Evolutionary conservation across 306 rosid genomes (phyloP).

Genomic region (Coriaria nepalensis): DNA sequence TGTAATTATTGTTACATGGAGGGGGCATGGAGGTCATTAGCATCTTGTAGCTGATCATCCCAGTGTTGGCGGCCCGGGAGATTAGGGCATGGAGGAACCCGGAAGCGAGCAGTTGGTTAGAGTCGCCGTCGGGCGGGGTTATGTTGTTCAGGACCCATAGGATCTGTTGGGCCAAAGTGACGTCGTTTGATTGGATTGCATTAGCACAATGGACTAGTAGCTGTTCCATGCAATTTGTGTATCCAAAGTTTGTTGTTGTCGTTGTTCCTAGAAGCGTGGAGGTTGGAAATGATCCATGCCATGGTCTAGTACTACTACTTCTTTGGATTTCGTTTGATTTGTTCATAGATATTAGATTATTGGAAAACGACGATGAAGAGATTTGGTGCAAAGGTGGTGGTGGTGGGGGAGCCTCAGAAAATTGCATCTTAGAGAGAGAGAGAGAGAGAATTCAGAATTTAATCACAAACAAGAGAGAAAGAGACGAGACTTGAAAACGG

Average conservation of each 20-base stretch:
- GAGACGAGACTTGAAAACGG: constrained; percentile 48
- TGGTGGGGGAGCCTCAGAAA: constrained; percentile 26
- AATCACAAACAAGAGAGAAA: constrained; percentile 29
- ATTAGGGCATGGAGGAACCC: constrained; percentile 73
- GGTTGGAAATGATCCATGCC: constrained; percentile 58
- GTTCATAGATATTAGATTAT: constrained; percentile 41
- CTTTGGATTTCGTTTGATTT: constrained; percentile 32
- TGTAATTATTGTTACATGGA: constrained; percentile 14
- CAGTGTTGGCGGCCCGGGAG: constrained; percentile 47
- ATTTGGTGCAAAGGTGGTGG: constrained; percentile 33
- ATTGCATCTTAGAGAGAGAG: constrained; percentile 54
- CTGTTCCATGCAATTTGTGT: constrained; percentile 85
- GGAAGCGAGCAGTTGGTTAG: constrained; percentile 72
- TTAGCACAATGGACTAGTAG: constrained; percentile 75
- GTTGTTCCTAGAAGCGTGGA: constrained; percentile 28
- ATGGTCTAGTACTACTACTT: constrained; percentile 22
- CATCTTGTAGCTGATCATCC: constrained; percentile 32
- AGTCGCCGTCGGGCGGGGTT: constrained; percentile 76
- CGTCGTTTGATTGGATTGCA: constrained; percentile 79
- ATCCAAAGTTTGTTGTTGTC: constrained; percentile 29
- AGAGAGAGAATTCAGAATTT: constrained; percentile 2
- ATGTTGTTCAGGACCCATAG: constrained; percentile 92
- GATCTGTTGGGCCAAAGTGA: constrained; percentile 74
- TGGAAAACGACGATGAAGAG: constrained; percentile 20
- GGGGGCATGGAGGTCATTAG: constrained; percentile 25